A percentile compares a stretch with the other conserved stretches of the same genome.
Conservation (phyloP, 1,284 basidiomycete genomes). For the Apiotrichum porosum region DNA sequence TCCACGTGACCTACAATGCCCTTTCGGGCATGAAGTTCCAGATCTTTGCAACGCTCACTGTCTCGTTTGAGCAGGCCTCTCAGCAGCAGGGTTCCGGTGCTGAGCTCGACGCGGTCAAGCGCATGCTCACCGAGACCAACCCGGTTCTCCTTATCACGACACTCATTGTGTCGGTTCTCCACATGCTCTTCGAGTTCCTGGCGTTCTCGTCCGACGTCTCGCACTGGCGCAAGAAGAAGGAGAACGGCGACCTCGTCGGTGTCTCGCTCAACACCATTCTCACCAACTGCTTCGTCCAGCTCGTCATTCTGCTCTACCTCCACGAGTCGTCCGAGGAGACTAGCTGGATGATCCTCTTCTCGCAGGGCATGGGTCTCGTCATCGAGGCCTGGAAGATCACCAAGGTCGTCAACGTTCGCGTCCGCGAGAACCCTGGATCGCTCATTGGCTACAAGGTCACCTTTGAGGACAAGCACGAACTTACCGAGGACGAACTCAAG, state of each 20-base stretch:
- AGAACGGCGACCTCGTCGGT: constrained; percentile 59
- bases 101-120: constrained; percentile 88
- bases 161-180: constrained; percentile 74
- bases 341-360: constrained; percentile 88
- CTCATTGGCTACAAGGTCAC: constrained; percentile 71
- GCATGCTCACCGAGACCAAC: constrained; percentile 90
- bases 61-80: constrained; percentile 68
- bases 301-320: constrained; percentile 84
- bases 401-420: constrained; percentile 72
- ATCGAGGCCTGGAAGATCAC: constrained; percentile 93
- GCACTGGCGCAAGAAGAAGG: constrained; percentile 91
- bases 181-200: constrained; percentile 87
- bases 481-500: constrained; percentile 90
- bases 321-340: constrained; percentile 94
- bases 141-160: constrained; percentile 75
- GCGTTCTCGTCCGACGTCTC: constrained; percentile 91
- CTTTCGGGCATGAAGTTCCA: constrained; percentile 74
- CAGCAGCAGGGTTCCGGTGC: constrained; percentile 61
- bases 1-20: constrained; percentile 77
- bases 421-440: constrained; percentile 60
- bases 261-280: constrained; percentile 65
- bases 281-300: constrained; percentile 86
- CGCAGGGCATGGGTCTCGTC: constrained; percentile 76
- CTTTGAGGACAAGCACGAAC: constrained; percentile 86
- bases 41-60: constrained; percentile 69